phyloP scores from a whole-genome alignment of 208 protist species.

The Leishmania aethiopica region DNA sequence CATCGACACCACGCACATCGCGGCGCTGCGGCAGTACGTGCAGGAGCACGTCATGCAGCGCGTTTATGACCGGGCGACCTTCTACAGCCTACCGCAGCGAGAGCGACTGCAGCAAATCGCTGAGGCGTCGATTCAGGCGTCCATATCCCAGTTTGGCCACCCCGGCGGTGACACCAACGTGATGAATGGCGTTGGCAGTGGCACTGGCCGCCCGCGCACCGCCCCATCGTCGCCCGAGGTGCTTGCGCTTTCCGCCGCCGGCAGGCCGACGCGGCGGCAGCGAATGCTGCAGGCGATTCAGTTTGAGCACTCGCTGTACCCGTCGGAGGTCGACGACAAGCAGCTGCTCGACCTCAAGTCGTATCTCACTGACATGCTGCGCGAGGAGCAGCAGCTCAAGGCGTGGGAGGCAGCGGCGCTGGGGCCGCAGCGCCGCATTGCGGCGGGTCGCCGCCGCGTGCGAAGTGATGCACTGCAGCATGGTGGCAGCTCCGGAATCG shows the following conservation, averaged over 20 bases:
- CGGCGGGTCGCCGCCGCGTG: constrained; percentile 25
- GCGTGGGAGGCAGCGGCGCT: constrained; percentile 29
- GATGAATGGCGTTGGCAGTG: constrained; percentile 14
- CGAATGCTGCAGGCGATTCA: constrained; percentile 57
- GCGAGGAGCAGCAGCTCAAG: constrained; percentile 45
- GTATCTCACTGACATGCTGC: constrained; percentile 74
- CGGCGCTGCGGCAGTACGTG: constrained; percentile 60
- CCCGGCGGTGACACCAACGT: constrained; percentile 30
- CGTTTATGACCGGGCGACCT: constrained; percentile 75
- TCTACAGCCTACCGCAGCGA: constrained; percentile 70
- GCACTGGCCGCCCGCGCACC: constrained; percentile 23
- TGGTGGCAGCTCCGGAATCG: neutral
- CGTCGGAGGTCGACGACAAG: constrained; percentile 78
- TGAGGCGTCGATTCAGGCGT: constrained; percentile 38
- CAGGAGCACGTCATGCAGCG: constrained; percentile 72
- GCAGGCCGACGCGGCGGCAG: constrained; percentile 23
- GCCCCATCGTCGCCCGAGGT: constrained; percentile 9
- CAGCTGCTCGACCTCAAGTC: constrained; percentile 80
- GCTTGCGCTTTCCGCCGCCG: constrained; percentile 22
- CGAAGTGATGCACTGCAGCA: constrained; percentile 14
- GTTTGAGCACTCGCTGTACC: constrained; percentile 85
- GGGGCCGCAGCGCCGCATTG: constrained; percentile 28
- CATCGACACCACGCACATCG: constrained; percentile 71
- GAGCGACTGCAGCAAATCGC: constrained; percentile 54
- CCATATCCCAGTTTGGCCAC: constrained; percentile 33